Evolutionary conservation across 2,329 filamentous ascomycete genomes (phyloP), one percentile per base, ranked within the genome.

Genomic region (Aspergillus puulaauensis): DNA sequence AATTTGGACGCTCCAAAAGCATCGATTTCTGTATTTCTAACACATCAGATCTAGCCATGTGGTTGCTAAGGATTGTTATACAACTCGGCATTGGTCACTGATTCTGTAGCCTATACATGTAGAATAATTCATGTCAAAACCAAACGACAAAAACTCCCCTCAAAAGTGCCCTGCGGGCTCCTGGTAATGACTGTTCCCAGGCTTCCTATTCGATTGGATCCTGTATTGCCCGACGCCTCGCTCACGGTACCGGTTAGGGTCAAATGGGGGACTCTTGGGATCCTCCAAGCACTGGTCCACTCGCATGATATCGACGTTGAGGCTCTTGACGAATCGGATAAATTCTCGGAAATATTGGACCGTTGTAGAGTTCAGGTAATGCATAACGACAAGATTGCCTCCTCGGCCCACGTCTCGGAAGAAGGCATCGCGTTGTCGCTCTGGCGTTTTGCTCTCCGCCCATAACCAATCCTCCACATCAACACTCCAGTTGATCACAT

Each of bases 391-490:
- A 50, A 90, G 73, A 61, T 82, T 80, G 1, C 87, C 87, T 1
- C 87, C 87, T 65, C 81, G 83, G 23, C 78, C 76, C 3, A 90
- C 79, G 67, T 88, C 85, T 3, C 83, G 78, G 68, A 83, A 80
- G 73, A 90, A 90, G 12, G 86, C 84, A 3, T 84, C 83, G 14
- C 88, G 74, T 73, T 90, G 87, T 66, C 86, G 85, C 75, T 88
- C 83, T 1, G 87, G 87, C 3, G 86, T 89, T 44, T 74, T 66
- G 0, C 79, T 82, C 68, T 81, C 74, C 1, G 85, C 86, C 85
- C 86, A 90, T 23, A 87, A 66, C 85, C 86, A 90, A 69, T 90
- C 87, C 75, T 90, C 85, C 33, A 89, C 83, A 66, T 90, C 87
- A 45, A 90, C 83, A 66, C 81, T 86, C 87, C 87, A 90, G 70